Evolutionary conservation across 176 grass and related monocot species (phyloP).

Genomic region (Carex littledalei): DNA sequence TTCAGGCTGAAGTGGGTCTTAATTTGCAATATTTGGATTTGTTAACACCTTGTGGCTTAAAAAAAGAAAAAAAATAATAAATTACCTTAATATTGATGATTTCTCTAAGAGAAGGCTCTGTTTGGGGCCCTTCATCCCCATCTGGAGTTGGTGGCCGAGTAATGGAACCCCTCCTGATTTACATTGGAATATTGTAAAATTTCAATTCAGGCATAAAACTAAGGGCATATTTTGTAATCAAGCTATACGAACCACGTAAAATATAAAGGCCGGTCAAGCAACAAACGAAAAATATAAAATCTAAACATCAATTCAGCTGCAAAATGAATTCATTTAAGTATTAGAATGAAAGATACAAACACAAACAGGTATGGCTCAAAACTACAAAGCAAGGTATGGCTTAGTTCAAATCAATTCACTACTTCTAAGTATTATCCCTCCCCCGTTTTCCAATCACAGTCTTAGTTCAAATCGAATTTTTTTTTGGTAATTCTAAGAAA

Average conservation of each 20-base stretch:
- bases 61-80: background rate
- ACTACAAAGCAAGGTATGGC: background rate
- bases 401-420: background rate
- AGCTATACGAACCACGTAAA: background rate
- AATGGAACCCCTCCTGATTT: slow-evolving; percentile 82
- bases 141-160: slow-evolving; percentile 84
- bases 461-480: background rate
- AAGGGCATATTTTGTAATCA: background rate
- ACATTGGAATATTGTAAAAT: background rate
- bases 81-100: slow-evolving; percentile 91
- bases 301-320: background rate
- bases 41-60: background rate
- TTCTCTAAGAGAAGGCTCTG: slow-evolving; percentile 69
- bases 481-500: background rate
- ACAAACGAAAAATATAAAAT: background rate
- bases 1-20: background rate
- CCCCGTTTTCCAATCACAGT: background rate
- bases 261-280: background rate
- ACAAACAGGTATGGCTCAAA: background rate
- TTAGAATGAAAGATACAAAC: background rate
- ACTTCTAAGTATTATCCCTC: background rate
- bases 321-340: background rate
- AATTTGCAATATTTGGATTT: background rate
- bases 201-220: background rate
- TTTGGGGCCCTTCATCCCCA: slow-evolving; percentile 49